A percentile compares a stretch with the other conserved stretches of the same genome.
Evolutionary conservation across 192 early-diverging fungal genomes (phyloP).

Genomic region (Dispira simplex): DNA sequence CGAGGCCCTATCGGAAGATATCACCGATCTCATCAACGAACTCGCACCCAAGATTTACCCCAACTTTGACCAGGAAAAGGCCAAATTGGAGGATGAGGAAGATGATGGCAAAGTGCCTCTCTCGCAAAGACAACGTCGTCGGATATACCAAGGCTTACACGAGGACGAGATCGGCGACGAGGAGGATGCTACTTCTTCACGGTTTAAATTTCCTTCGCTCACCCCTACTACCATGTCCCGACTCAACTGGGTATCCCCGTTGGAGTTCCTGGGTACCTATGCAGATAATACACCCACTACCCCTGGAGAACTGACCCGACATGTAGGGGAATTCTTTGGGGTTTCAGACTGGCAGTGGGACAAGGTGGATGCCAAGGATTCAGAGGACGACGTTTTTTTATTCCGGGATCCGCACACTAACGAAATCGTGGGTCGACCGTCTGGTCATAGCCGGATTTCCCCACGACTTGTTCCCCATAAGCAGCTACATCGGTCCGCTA

Average conservation of each 20-base stretch:
- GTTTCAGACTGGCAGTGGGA: conserved; percentile 8
- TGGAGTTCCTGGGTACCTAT: conserved; percentile 23
- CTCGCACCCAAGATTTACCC: conserved; percentile 65
- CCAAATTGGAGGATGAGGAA: not conserved
- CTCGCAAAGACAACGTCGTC: not conserved
- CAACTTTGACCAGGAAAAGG: conserved; percentile 40
- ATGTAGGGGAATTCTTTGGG: conserved; percentile 8
- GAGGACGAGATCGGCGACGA: not conserved
- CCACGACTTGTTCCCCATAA: not conserved
- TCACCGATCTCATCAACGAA: conserved; percentile 72
- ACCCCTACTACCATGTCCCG: conserved; percentile 29
- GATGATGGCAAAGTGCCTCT: too few relatives aligned
- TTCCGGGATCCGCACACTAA: not conserved
- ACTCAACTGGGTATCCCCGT: conserved; percentile 29
- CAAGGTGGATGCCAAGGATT: conserved; percentile 1
- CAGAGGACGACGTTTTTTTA: conserved; percentile 12
- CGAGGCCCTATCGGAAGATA: conserved; percentile 51
- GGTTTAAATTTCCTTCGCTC: conserved; percentile 25
- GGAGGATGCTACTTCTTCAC: not conserved
- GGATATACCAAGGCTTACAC: not conserved
- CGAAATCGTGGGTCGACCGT: conserved; percentile 1
- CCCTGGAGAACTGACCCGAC: conserved; percentile 4
- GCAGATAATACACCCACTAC: not conserved
- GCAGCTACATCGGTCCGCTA: not conserved
- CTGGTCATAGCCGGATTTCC: not conserved